A percentile compares a stretch with the other conserved stretches of the same genome.
Evolutionary conservation across 306 rosid genomes (phyloP).

Genomic region (Vachellia pachyceras): DNA sequence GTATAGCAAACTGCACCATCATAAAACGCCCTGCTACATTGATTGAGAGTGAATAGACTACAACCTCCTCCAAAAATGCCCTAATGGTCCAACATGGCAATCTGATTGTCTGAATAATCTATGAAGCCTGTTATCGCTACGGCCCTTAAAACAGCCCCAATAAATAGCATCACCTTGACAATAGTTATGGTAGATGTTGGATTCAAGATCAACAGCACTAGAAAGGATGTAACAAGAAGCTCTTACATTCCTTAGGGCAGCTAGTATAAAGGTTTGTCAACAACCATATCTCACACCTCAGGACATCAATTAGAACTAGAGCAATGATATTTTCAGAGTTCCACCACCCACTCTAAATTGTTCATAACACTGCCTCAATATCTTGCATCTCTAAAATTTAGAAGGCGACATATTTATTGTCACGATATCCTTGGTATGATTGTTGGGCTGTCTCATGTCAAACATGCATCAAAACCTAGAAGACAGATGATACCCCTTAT

Average conservation of each 20-base stretch:
- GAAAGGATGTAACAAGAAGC: conserved; percentile 22
- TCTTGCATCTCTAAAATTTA: conserved; percentile 38
- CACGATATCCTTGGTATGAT: conserved; percentile 42
- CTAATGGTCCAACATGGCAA: conserved; percentile 39
- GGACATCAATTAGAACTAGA: conserved; percentile 36
- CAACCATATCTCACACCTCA: conserved; percentile 39
- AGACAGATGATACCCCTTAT: conserved; percentile 42
- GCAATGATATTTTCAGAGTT: conserved; percentile 21
- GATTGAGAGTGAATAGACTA: conserved; percentile 37
- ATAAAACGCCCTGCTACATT: conserved; percentile 33
- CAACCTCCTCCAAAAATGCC: conserved; percentile 41
- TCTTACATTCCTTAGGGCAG: conserved; percentile 24
- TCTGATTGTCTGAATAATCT: conserved; percentile 38
- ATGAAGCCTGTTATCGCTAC: conserved; percentile 31
- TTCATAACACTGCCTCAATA: conserved; percentile 36
- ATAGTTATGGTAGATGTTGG: conserved; percentile 19
- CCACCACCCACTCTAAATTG: conserved; percentile 43
- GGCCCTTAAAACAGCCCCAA: conserved; percentile 41
- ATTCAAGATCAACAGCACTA: conserved; percentile 33
- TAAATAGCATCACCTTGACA: conserved; percentile 38
- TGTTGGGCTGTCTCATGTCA: conserved; percentile 42
- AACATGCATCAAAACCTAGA: conserved; percentile 39
- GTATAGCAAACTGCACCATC: conserved; percentile 42
- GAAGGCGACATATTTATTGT: conserved; percentile 34
- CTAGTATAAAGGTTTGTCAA: conserved; percentile 32